These are phyloP conservation scores for Dothistroma pini DNA, from an alignment of 2,329 filamentous ascomycete genomes.

Conservation along the genomic window DNA sequence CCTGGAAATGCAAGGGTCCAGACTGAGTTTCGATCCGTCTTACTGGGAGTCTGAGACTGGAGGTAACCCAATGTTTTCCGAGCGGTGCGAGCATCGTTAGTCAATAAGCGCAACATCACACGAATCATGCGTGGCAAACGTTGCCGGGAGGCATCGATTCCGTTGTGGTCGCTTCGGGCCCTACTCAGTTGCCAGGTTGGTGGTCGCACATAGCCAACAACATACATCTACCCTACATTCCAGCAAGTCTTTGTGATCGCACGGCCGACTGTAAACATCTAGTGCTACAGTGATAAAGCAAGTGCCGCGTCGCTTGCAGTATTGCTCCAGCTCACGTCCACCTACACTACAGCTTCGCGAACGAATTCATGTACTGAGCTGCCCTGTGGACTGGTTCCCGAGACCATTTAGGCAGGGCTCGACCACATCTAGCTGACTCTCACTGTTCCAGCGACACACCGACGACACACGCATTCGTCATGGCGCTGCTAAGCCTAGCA, in stretches of 20 bases:
- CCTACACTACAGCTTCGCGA: background rate
- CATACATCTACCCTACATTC: background rate
- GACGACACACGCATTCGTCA: background rate
- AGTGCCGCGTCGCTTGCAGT: background rate
- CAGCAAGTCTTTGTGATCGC: background rate
- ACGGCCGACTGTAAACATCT: background rate
- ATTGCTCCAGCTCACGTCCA: background rate
- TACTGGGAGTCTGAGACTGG: too few relatives aligned
- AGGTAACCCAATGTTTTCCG: background rate
- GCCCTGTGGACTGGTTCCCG: background rate
- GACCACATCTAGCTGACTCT: background rate
- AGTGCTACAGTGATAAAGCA: too few relatives aligned
- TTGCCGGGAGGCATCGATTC: background rate
- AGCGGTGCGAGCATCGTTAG: background rate
- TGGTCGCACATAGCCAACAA: background rate
- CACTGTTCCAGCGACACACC: background rate
- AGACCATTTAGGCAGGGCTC: background rate
- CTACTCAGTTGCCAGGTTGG: background rate
- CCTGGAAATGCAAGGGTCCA: too few relatives aligned
- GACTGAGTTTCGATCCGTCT: too few relatives aligned
- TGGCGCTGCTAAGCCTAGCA: conserved; percentile 7
- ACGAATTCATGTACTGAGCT: background rate
- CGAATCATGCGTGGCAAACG: background rate
- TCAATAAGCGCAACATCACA: background rate
- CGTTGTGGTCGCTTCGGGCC: background rate